Evolutionary conservation across 2,329 filamentous ascomycete genomes (phyloP).

Genomic region (Taxawa tesnikishii): DNA sequence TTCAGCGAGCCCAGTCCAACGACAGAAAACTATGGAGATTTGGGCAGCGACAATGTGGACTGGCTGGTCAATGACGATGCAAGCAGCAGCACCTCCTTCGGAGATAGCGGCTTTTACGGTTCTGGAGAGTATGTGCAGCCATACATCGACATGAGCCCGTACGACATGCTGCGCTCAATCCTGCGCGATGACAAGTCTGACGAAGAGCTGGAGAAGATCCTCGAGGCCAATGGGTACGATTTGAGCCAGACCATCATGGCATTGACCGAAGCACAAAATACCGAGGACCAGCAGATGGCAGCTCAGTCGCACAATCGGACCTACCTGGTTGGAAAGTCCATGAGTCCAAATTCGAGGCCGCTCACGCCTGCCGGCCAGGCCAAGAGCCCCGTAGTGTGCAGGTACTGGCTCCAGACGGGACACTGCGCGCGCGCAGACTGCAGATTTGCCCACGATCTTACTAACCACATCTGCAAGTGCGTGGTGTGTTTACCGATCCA

Average conservation of each 20-base stretch:
- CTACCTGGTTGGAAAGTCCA: slow-evolving; percentile 79
- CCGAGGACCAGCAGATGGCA: slow-evolving; percentile 19
- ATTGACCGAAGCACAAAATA: slow-evolving; percentile 63
- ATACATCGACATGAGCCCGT: slow-evolving; percentile 86
- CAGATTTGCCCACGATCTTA: slow-evolving; percentile 91
- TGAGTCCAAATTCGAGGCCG: slow-evolving; percentile 60
- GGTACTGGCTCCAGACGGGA: slow-evolving; percentile 93
- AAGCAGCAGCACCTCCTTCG: slow-evolving; percentile 67
- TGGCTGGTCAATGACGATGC: slow-evolving; percentile 83
- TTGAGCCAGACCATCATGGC: slow-evolving; percentile 82
- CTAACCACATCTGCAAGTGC: slow-evolving; percentile 95
- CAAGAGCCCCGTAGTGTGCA: slow-evolving; percentile 85
- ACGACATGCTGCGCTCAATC: slow-evolving; percentile 94
- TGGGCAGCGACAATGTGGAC: slow-evolving; percentile 88
- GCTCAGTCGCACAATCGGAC: slow-evolving; percentile 44
- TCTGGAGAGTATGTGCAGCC: slow-evolving; percentile 39
- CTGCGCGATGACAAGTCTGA: slow-evolving; percentile 79
- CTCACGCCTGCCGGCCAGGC: slow-evolving; percentile 63
- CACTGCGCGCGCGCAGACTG: slow-evolving; percentile 92
- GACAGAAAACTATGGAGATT: slow-evolving; percentile 79
- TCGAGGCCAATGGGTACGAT: slow-evolving; percentile 84
- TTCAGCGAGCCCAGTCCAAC: slow-evolving; percentile 76
- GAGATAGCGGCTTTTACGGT: slow-evolving; percentile 60
- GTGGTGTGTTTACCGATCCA: slow-evolving; percentile 26
- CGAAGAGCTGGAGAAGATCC: slow-evolving; percentile 85